These are phyloP conservation scores for Annulohypoxylon moriforme DNA, from an alignment of 495 filamentous ascomycete species.

Conservation along the genomic window DNA sequence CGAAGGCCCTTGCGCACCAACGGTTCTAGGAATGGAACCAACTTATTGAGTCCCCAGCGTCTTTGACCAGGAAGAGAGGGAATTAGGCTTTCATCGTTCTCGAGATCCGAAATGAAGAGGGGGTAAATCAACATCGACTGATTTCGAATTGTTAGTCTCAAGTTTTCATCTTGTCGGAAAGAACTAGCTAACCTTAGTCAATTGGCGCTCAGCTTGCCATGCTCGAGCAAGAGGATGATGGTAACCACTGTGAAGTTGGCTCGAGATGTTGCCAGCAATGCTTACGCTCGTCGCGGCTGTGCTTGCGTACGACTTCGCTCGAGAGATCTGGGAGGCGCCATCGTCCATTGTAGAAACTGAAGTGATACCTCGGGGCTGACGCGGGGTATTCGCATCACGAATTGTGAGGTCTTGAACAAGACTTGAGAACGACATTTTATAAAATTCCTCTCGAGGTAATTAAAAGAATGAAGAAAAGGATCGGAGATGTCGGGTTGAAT, in stretches of 20 bases:
- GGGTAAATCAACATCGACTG: conserved; percentile 99
- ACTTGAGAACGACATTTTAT: conserved; percentile 87
- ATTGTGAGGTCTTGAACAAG: conserved; percentile 88
- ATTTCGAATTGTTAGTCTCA: conserved; percentile 5
- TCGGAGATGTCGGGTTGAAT: conserved; percentile 2
- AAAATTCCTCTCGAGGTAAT: not conserved
- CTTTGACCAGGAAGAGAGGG: conserved; percentile 89
- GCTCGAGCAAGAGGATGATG: conserved; percentile 87
- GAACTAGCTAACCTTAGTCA: conserved; percentile 80
- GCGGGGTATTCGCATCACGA: conserved; percentile 60
- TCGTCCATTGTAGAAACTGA: conserved; percentile 67
- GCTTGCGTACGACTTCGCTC: conserved; percentile 81
- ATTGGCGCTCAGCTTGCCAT: conserved; percentile 96
- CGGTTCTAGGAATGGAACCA: conserved; percentile 85
- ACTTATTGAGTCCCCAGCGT: conserved; percentile 86
- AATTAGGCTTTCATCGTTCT: conserved; percentile 90
- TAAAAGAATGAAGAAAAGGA: not conserved
- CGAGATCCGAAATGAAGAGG: conserved; percentile 92
- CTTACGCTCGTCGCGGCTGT: conserved; percentile 94
- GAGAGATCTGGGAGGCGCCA: conserved; percentile 73
- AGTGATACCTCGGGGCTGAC: conserved; percentile 53
- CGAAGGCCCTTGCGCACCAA: conserved; percentile 88
- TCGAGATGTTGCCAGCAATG: conserved; percentile 91
- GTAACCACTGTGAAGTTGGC: conserved; percentile 95
- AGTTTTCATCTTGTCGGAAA: conserved; percentile 23